phyloP scores from a whole-genome alignment of 495 filamentous ascomycete genomes.

The Podospora appendiculata region DNA sequence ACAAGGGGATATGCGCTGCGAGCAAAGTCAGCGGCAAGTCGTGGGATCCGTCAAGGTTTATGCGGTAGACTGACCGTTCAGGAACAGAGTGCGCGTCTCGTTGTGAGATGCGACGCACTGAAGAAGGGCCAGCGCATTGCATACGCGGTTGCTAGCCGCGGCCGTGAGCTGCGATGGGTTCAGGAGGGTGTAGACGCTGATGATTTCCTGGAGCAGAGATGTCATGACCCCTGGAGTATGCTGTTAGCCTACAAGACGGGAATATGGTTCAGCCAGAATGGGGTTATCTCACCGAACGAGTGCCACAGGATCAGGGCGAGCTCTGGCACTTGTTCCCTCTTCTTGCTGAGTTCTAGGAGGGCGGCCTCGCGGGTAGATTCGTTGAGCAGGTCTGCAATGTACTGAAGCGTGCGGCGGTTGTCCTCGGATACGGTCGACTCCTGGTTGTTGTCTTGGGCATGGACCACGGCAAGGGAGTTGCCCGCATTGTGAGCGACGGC shows the following conservation, averaged over 20 bases:
- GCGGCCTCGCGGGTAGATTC: constrained; percentile 81
- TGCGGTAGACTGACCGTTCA: constrained; percentile 56
- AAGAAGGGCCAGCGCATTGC: constrained; percentile 91
- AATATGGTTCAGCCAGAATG: no score
- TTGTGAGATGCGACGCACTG: constrained; percentile 98
- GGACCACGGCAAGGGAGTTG: constrained; percentile 40
- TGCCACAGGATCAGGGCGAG: constrained; percentile 97
- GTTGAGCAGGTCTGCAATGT: constrained; percentile 88
- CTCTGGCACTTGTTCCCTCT: constrained; percentile 95
- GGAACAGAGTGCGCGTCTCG: constrained; percentile 86
- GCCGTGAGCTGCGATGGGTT: constrained; percentile 96
- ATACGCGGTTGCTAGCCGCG: constrained; percentile 92
- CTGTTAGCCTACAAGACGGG: background rate
- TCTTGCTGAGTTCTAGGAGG: constrained; percentile 95
- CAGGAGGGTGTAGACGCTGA: constrained; percentile 92
- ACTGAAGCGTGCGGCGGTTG: constrained; percentile 82
- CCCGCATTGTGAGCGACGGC: constrained; percentile 52
- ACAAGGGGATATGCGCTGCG: constrained; percentile 94
- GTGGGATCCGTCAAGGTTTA: constrained; percentile 14
- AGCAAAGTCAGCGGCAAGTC: constrained; percentile 11
- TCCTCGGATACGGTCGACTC: constrained; percentile 67
- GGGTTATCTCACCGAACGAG: constrained; percentile 71
- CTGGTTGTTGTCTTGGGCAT: constrained; percentile 50
- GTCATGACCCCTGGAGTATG: constrained; percentile 81
- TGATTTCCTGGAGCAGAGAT: constrained; percentile 94